phyloP scores from a whole-genome alignment of 2,329 filamentous ascomycete genomes.

The Elsinoe australis region DNA sequence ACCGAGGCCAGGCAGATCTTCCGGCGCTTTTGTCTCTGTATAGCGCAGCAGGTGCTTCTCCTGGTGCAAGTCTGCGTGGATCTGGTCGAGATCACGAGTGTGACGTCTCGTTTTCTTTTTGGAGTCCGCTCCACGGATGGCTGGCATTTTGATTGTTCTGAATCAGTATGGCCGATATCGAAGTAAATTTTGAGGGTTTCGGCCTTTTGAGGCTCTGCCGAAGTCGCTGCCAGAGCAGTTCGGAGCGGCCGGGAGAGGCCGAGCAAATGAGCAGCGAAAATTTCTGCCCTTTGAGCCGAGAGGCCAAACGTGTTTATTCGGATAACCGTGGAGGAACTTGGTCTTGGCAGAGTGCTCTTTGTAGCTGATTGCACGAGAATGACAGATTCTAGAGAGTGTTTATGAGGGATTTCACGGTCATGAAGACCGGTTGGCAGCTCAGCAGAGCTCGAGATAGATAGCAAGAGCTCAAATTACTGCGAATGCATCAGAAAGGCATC shows the following conservation, averaged over 20 bases:
- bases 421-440: background rate
- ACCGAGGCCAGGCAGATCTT: slow-evolving; percentile 83
- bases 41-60: slow-evolving; percentile 73
- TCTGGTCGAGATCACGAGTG: slow-evolving; percentile 81
- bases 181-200: background rate
- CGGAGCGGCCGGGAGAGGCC: slow-evolving; percentile 11
- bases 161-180: slow-evolving; percentile 14
- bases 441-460: background rate
- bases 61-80: slow-evolving; percentile 71
- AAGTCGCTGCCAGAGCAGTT: slow-evolving; percentile 8
- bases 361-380: no score
- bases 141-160: slow-evolving; percentile 36
- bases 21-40: slow-evolving; percentile 67
- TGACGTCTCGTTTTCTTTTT: slow-evolving; percentile 43
- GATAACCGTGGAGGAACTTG: background rate
- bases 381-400: no score
- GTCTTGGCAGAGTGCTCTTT: no score
- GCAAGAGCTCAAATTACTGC: background rate
- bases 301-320: slow-evolving; percentile 12
- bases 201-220: slow-evolving; percentile 13
- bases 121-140: slow-evolving; percentile 42
- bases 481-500: background rate
- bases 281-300: slow-evolving; percentile 4
- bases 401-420: no score
- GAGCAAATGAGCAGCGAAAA: slow-evolving; percentile 13